phyloP scores from a whole-genome alignment of 306 rosid genomes.

The Lagenaria siceraria region DNA sequence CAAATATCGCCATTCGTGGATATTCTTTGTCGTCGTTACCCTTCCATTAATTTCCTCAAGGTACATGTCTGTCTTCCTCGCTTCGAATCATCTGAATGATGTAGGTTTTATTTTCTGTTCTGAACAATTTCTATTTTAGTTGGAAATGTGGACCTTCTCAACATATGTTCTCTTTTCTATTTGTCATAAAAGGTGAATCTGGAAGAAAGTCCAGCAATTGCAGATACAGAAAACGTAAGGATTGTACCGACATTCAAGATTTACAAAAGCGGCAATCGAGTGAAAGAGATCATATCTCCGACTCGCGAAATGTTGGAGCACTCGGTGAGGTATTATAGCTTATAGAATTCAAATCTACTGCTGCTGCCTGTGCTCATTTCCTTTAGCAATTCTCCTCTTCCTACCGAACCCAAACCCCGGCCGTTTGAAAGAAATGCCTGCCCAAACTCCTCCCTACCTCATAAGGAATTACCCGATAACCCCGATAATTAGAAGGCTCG shows the following conservation, averaged over 20 bases:
- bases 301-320: slow-evolving; percentile 79
- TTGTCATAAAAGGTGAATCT: slow-evolving; percentile 60
- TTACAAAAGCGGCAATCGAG: slow-evolving; percentile 69
- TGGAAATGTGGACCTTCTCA: neutral
- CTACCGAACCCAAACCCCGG: neutral
- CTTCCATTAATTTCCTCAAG: slow-evolving; percentile 81
- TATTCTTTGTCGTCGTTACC: slow-evolving; percentile 63
- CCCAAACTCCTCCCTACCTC: slow-evolving; percentile 35
- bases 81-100: neutral
- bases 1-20: slow-evolving; percentile 68
- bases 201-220: slow-evolving; percentile 44
- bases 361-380: slow-evolving; percentile 17
- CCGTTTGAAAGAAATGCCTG: slow-evolving; percentile 21
- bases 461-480: slow-evolving; percentile 33
- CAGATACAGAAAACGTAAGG: slow-evolving; percentile 61
- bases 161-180: slow-evolving; percentile 3
- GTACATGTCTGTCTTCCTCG: slow-evolving; percentile 17
- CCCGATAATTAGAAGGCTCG: slow-evolving; percentile 35
- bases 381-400: slow-evolving; percentile 17
- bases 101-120: neutral
- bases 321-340: slow-evolving; percentile 83
- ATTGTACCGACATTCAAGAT: slow-evolving; percentile 93
- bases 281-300: slow-evolving; percentile 84
- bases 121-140: neutral
- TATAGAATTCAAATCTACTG: slow-evolving; percentile 28